Evolutionary conservation across 2,329 filamentous ascomycete genomes (phyloP).

Genomic region (Coniochaeta hoffmannii): DNA sequence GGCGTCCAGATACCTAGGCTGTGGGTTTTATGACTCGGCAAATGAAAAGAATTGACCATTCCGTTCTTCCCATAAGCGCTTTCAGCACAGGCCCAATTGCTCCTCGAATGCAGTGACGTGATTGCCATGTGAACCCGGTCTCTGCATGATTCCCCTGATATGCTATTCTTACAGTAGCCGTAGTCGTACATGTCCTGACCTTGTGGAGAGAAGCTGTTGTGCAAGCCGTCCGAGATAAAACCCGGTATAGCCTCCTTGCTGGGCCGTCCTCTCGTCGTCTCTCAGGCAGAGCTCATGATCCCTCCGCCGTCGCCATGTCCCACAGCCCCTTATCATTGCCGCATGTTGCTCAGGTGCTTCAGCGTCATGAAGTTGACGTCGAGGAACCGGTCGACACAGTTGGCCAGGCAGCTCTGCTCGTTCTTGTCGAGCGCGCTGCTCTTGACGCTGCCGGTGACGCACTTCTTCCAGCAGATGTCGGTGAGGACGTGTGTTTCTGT

Average conservation of each 20-base stretch:
- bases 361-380: conserved; percentile 83
- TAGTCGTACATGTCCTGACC: background rate
- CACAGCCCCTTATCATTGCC: conserved; percentile 16
- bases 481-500: conserved; percentile 48
- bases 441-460: conserved; percentile 68
- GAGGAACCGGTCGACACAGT: conserved; percentile 91
- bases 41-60: conserved; percentile 17
- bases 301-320: background rate
- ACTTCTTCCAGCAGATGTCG: conserved; percentile 92
- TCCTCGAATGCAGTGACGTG: background rate
- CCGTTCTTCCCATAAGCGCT: background rate
- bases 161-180: background rate
- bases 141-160: background rate
- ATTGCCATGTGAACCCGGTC: background rate
- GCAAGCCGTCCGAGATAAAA: background rate
- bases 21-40: conserved; percentile 17
- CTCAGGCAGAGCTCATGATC: background rate
- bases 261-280: background rate
- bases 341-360: conserved; percentile 67
- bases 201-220: background rate
- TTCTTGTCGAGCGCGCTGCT: conserved; percentile 63
- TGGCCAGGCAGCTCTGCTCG: conserved; percentile 80
- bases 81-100: too few species aligned
- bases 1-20: conserved; percentile 23
- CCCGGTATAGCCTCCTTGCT: background rate